Conservation (phyloP, 1,139 yeast species). For the Yamadazyma atlantica region DNA sequence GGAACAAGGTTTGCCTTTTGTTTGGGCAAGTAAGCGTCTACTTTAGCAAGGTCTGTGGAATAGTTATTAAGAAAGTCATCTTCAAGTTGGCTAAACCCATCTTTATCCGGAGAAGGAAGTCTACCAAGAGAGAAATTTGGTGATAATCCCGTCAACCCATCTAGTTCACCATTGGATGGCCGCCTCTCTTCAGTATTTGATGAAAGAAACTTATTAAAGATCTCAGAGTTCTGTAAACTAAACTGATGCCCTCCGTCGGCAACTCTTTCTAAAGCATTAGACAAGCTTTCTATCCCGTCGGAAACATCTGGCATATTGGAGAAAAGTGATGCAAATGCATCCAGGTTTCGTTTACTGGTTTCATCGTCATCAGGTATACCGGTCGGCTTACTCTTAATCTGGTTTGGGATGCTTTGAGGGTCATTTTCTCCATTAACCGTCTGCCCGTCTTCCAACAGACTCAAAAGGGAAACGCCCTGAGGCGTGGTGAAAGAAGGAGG, state of each 20-base stretch:
- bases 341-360: not conserved
- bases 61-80: slow-evolving; percentile 18
- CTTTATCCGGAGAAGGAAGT: slow-evolving; percentile 5
- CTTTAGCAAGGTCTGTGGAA: slow-evolving; percentile 22
- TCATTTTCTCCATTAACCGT: too few relatives aligned
- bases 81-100: not conserved
- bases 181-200: slow-evolving; percentile 12
- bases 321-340: not conserved
- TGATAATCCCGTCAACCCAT: not conserved
- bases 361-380: not conserved
- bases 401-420: too few relatives aligned
- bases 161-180: slow-evolving; percentile 1
- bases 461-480: slow-evolving; percentile 14
- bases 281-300: slow-evolving; percentile 29
- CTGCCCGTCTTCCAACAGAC: slow-evolving; percentile 5
- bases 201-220: slow-evolving; percentile 27
- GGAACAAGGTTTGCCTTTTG: slow-evolving; percentile 4
- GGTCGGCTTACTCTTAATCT: too few relatives aligned
- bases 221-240: slow-evolving; percentile 28
- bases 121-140: slow-evolving; percentile 1
- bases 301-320: slow-evolving; percentile 11
- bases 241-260: slow-evolving; percentile 31
- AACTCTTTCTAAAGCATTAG: slow-evolving; percentile 29
- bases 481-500: slow-evolving; percentile 16
- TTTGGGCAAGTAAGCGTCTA: slow-evolving; percentile 19